phyloP scores from a whole-genome alignment of 306 rosid genomes.

The Quercus suber region DNA sequence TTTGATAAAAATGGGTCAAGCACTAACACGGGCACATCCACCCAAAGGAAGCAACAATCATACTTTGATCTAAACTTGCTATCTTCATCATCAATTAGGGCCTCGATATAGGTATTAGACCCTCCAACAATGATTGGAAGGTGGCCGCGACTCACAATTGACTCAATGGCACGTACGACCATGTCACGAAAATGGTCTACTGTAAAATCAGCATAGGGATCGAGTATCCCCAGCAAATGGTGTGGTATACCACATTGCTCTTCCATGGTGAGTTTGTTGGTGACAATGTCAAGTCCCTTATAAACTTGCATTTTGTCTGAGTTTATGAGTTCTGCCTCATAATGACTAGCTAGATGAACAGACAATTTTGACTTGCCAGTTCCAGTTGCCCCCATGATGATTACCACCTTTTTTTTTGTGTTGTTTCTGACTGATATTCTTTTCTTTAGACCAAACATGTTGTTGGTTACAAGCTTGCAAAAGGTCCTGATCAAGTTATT shows the following conservation, averaged over 20 bases:
- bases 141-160: constrained; percentile 25
- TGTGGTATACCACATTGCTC: constrained; percentile 69
- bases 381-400: constrained; percentile 84
- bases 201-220: constrained; percentile 52
- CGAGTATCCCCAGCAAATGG: constrained; percentile 62
- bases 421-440: not conserved
- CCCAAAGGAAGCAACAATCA: constrained; percentile 49
- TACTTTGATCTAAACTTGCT: constrained; percentile 45
- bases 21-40: constrained; percentile 21
- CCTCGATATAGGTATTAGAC: constrained; percentile 73
- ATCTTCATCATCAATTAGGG: constrained; percentile 54
- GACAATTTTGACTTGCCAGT: constrained; percentile 81
- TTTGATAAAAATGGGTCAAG: constrained; percentile 43
- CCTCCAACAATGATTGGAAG: constrained; percentile 93
- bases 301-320: constrained; percentile 88
- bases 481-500: too few species aligned
- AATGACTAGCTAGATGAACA: constrained; percentile 56
- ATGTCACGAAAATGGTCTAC: constrained; percentile 42
- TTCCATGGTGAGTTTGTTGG: constrained; percentile 67
- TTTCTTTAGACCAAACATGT: too few species aligned
- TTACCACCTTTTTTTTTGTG: constrained; percentile 61
- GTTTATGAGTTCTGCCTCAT: constrained; percentile 68
- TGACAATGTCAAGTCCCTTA: constrained; percentile 64
- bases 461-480: too few species aligned
- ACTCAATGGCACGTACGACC: constrained; percentile 40